A percentile compares a stretch with the other conserved stretches of the same genome.
These are phyloP conservation scores for Colletotrichum scovillei DNA, from an alignment of 2,329 filamentous ascomycete genomes.

Conservation along the genomic window DNA sequence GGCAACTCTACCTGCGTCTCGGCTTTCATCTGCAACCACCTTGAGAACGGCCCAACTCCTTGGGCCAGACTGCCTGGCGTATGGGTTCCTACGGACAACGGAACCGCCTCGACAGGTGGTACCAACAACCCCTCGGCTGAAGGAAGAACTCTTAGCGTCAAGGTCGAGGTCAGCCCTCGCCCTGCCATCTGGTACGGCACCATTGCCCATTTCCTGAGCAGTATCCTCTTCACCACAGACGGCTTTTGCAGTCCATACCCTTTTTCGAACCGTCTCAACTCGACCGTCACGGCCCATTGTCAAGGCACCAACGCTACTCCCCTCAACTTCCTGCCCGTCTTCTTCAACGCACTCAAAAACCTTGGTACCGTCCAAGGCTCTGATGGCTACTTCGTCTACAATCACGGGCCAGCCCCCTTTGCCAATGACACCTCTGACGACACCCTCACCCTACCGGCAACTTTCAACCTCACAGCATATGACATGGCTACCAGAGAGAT, in stretches of 20 bases:
- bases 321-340: constrained; percentile 28
- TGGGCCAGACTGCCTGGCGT: constrained; percentile 3
- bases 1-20: constrained; percentile 55
- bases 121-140: constrained; percentile 3
- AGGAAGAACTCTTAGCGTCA: constrained; percentile 4
- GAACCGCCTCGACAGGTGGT: not conserved
- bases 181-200: constrained; percentile 31
- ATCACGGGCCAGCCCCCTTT: constrained; percentile 16
- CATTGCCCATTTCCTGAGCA: constrained; percentile 26
- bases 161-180: constrained; percentile 23
- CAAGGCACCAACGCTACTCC: constrained; percentile 22
- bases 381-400: constrained; percentile 21
- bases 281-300: constrained; percentile 31
- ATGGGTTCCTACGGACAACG: not conserved
- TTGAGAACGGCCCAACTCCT: constrained; percentile 38
- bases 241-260: constrained; percentile 31
- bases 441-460: constrained; percentile 24
- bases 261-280: constrained; percentile 29
- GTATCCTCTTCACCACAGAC: constrained; percentile 20
- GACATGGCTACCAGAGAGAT: constrained; percentile 21
- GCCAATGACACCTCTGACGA: constrained; percentile 34
- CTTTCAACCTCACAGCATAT: constrained; percentile 26
- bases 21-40: constrained; percentile 55
- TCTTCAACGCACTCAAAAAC: constrained; percentile 34
- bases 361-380: constrained; percentile 27